A percentile compares a stretch with the other conserved stretches of the same genome.
Conservation (phyloP, 805 yeast species). For the Candida ovalis region DNA sequence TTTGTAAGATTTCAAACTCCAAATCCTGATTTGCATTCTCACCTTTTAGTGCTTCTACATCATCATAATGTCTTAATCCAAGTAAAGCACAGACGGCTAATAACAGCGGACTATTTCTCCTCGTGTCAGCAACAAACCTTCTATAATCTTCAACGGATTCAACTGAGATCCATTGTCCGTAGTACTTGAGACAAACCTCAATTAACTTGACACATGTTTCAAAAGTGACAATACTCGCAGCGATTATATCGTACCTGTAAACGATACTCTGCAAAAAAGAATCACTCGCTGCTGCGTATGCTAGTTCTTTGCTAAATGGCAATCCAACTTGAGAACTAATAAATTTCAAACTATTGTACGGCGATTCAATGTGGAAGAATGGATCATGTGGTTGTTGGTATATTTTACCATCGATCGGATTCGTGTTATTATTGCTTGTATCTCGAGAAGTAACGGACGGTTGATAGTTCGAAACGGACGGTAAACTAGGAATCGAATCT, state of each 20-base stretch:
- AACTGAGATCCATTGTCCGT: slow-evolving; percentile 68
- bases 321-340: slow-evolving; percentile 17
- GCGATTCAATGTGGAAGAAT: slow-evolving; percentile 20
- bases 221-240: slow-evolving; percentile 41
- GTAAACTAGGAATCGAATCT: not conserved
- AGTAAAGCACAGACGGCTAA: slow-evolving; percentile 59
- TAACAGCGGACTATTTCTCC: slow-evolving; percentile 51
- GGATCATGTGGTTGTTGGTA: slow-evolving; percentile 7
- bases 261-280: slow-evolving; percentile 2
- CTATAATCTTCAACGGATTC: slow-evolving; percentile 45
- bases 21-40: slow-evolving; percentile 29
- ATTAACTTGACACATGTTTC: slow-evolving; percentile 44
- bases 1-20: slow-evolving; percentile 38
- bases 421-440: not conserved
- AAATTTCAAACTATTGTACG: slow-evolving; percentile 22
- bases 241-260: slow-evolving; percentile 19
- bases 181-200: slow-evolving; percentile 49
- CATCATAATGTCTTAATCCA: slow-evolving; percentile 43
- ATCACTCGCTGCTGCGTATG: slow-evolving; percentile 15
- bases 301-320: slow-evolving; percentile 27
- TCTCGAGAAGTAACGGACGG: not conserved
- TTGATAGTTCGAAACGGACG: not conserved
- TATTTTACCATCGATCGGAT: not conserved
- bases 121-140: slow-evolving; percentile 42
- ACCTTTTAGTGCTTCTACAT: not conserved